Evolutionary conservation across 2,329 filamentous ascomycete species (phyloP).

Genomic region (Fusarium camptoceras): DNA sequence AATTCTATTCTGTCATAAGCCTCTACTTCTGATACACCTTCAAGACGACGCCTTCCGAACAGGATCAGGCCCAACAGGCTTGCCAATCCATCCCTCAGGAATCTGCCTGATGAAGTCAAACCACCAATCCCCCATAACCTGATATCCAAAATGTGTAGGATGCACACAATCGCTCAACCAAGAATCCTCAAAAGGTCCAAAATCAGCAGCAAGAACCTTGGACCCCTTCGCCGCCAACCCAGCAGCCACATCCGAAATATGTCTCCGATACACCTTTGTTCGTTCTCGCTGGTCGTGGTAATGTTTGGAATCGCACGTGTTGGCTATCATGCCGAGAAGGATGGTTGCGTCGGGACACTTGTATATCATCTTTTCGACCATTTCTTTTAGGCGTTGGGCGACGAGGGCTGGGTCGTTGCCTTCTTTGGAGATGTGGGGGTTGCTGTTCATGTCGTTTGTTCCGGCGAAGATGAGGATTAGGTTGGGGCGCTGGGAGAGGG

Average conservation of each 20-base stretch:
- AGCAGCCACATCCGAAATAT: constrained; percentile 2
- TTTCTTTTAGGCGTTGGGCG: constrained; percentile 5
- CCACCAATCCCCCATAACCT: constrained; percentile 39
- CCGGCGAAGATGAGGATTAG: constrained; percentile 22
- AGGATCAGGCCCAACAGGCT: constrained; percentile 26
- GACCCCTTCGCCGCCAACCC: background rate
- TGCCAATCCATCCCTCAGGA: constrained; percentile 34
- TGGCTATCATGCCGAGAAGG: constrained; percentile 22
- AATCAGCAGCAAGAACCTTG: constrained; percentile 26
- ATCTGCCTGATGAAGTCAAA: constrained; percentile 42
- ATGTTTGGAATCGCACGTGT: constrained; percentile 6
- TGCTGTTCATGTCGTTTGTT: constrained; percentile 30
- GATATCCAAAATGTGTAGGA: constrained; percentile 36
- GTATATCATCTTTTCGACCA: constrained; percentile 25
- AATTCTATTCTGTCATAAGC: no score
- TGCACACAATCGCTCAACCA: constrained; percentile 40
- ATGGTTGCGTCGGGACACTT: constrained; percentile 25
- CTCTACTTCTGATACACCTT: no score
- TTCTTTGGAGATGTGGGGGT: constrained; percentile 13
- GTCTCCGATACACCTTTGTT: constrained; percentile 5
- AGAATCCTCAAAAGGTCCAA: constrained; percentile 10
- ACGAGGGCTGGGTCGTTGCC: constrained; percentile 16
- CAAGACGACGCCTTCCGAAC: no score
- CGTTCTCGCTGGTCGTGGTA: background rate
- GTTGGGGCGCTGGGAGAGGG: constrained; percentile 14